Percentiles rank a stretch among this genome's conserved stretches.
phyloP scores from a whole-genome alignment of 345 rosid genomes.

The Sisymbrium irio region DNA sequence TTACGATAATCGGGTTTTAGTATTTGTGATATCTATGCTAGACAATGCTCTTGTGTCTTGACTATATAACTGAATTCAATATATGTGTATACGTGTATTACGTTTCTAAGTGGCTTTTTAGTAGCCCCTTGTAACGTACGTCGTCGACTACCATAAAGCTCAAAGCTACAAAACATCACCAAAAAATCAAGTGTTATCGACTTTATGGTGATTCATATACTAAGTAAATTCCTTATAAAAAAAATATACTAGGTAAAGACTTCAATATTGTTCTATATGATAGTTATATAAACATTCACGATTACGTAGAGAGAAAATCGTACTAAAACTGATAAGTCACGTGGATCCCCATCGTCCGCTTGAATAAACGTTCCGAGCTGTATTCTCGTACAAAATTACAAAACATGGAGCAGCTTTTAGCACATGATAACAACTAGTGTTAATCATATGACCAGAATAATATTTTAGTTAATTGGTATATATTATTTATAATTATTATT shows the following conservation, averaged over 20 bases:
- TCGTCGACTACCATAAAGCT: conserved; percentile 22
- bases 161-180: neutral
- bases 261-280: neutral
- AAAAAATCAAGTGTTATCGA: neutral
- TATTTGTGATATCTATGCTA: neutral
- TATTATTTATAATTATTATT: neutral
- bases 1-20: neutral
- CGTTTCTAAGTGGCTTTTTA: neutral
- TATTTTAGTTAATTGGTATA: neutral
- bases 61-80: too few relatives aligned
- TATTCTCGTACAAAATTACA: conserved; percentile 18
- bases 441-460: neutral
- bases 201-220: neutral
- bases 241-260: neutral
- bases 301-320: neutral
- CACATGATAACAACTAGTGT: conserved; percentile 32
- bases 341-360: conserved; percentile 27
- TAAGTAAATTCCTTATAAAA: too few relatives aligned
- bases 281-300: neutral
- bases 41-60: neutral
- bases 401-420: conserved; percentile 26
- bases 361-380: conserved; percentile 11
- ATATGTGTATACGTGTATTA: too few relatives aligned
- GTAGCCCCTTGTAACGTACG: neutral
- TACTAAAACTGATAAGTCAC: conserved; percentile 16